These are phyloP conservation scores for Pichia exigua DNA, from an alignment of 805 yeast species.

Conservation along the genomic window DNA sequence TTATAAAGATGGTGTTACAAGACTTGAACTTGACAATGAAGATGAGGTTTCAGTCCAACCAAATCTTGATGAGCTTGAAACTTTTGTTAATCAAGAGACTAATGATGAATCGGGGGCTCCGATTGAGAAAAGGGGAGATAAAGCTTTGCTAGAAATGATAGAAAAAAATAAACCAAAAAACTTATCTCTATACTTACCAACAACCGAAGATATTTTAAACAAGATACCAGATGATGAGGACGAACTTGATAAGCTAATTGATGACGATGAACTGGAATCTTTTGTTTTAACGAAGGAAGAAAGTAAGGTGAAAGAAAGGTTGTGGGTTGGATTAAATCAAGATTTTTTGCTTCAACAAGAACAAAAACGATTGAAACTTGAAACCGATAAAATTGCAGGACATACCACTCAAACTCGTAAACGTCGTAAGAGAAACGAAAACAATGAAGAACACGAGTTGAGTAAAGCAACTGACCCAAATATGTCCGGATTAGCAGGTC, in stretches of 20 bases:
- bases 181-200: constrained; percentile 46
- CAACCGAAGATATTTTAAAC: constrained; percentile 44
- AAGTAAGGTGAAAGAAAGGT: constrained; percentile 61
- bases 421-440: constrained; percentile 30
- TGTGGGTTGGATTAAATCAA: constrained; percentile 87
- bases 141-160: constrained; percentile 26
- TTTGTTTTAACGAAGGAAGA: constrained; percentile 64
- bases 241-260: constrained; percentile 54
- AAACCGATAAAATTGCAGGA: constrained; percentile 84
- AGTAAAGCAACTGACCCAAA: constrained; percentile 14
- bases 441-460: constrained; percentile 21
- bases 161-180: constrained; percentile 48
- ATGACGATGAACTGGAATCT: constrained; percentile 69
- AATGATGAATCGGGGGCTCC: background rate
- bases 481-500: constrained; percentile 17
- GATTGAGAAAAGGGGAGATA: constrained; percentile 18
- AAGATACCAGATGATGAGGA: constrained; percentile 53
- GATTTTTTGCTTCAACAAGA: constrained; percentile 84
- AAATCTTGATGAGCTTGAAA: constrained; percentile 6
- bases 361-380: constrained; percentile 69
- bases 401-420: constrained; percentile 48
- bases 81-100: background rate
- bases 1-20: constrained; percentile 14
- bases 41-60: constrained; percentile 9
- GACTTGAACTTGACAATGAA: constrained; percentile 3